Conservation (phyloP, 2,329 filamentous ascomycete genomes). For the Venturia pyrina region DNA sequence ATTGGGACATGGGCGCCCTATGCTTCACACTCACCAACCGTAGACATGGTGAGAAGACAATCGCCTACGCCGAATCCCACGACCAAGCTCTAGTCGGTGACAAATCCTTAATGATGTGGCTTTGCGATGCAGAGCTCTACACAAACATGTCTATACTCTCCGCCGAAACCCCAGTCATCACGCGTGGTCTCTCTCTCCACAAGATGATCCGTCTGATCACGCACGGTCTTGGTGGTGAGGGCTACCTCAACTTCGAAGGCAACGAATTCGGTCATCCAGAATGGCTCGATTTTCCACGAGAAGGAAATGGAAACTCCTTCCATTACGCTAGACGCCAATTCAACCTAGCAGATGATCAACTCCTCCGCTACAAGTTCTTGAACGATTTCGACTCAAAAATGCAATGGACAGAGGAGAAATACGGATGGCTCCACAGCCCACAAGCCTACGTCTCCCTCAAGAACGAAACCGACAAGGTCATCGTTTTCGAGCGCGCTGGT, state of each 20-base stretch:
- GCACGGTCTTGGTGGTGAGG: slow-evolving; percentile 84
- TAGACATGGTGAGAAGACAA: slow-evolving; percentile 93
- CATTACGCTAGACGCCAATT: slow-evolving; percentile 90
- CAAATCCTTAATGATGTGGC: slow-evolving; percentile 95
- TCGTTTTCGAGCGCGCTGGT: slow-evolving; percentile 89
- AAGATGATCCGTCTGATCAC: slow-evolving; percentile 97
- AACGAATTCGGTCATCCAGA: slow-evolving; percentile 99
- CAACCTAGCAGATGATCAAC: slow-evolving; percentile 76
- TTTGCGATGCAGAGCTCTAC: slow-evolving; percentile 95
- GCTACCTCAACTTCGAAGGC: slow-evolving; percentile 96
- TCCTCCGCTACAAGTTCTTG: slow-evolving; percentile 82
- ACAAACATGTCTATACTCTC: slow-evolving; percentile 89
- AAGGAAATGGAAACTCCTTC: slow-evolving; percentile 85
- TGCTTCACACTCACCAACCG: slow-evolving; percentile 85
- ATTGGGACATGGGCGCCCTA: slow-evolving; percentile 85
- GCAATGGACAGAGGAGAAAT: slow-evolving; percentile 79
- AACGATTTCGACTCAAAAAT: slow-evolving; percentile 91
- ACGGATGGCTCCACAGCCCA: slow-evolving; percentile 76
- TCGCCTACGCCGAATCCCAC: slow-evolving; percentile 94
- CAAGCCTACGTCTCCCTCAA: slow-evolving; percentile 93
- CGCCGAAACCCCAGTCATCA: slow-evolving; percentile 77
- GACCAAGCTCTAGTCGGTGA: slow-evolving; percentile 98
- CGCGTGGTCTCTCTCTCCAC: slow-evolving; percentile 84
- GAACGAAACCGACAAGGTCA: slow-evolving; percentile 85
- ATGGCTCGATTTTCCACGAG: slow-evolving; percentile 96